Conservation (phyloP, 352 stramenopile genomes). For the Pythium monospermum region DNA sequence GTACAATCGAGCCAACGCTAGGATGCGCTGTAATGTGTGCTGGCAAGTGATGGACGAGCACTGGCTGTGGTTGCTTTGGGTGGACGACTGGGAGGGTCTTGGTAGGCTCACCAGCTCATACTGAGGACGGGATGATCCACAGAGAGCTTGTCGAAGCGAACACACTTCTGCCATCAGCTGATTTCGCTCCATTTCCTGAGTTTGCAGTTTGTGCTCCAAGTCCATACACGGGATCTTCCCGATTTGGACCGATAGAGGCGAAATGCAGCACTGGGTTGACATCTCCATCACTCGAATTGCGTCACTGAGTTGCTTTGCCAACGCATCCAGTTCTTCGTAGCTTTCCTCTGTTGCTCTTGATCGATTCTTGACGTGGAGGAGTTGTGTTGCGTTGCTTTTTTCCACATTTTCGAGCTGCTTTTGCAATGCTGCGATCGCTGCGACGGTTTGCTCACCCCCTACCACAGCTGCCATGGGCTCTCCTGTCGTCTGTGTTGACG, state of each 20-base stretch:
- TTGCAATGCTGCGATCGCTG: constrained; percentile 2
- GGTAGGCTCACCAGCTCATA: no score
- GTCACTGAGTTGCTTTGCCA: constrained; percentile 11
- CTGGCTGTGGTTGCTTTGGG: neutral
- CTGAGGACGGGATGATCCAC: no score
- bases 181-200: neutral
- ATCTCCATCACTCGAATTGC: constrained; percentile 10
- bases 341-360: no score
- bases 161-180: constrained; percentile 9
- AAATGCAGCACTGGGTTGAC: neutral
- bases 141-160: neutral
- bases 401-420: constrained; percentile 12
- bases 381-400: neutral
- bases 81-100: no score
- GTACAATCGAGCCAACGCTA: neutral
- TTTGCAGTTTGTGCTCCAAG: constrained; percentile 13
- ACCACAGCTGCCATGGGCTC: no score
- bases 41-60: constrained; percentile 7
- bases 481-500: constrained; percentile 9
- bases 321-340: neutral
- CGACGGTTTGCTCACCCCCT: neutral
- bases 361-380: no score
- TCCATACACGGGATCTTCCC: constrained; percentile 4
- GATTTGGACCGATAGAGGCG: neutral
- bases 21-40: neutral